Evolutionary conservation across 352 stramenopile species (phyloP).

Genomic region (Globisporangium acanthophoron): DNA sequence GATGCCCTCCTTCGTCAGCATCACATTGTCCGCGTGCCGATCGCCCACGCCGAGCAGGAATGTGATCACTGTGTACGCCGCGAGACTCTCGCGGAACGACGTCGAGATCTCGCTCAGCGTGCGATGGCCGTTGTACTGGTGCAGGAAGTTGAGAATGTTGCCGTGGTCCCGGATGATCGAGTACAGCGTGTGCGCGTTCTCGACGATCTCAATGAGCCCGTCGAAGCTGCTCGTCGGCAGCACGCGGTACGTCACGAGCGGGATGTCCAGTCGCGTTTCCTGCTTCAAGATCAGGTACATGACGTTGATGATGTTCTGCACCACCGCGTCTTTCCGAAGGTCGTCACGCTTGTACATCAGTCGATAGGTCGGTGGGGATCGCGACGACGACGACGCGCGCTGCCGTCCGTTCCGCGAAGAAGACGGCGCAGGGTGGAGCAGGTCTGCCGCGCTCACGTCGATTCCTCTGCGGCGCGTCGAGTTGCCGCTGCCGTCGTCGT

Average conservation of each 20-base stretch:
- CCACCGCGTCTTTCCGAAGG: slow-evolving; percentile 75
- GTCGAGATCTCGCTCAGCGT: slow-evolving; percentile 84
- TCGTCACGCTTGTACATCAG: slow-evolving; percentile 89
- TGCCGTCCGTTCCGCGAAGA: slow-evolving; percentile 11
- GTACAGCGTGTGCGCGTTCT: slow-evolving; percentile 82
- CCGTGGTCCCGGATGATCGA: slow-evolving; percentile 82
- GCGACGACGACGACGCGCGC: background rate
- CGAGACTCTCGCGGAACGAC: slow-evolving; percentile 89
- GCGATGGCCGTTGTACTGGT: slow-evolving; percentile 81
- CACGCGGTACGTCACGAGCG: slow-evolving; percentile 83
- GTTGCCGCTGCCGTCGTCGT: slow-evolving; percentile 26
- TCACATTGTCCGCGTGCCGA: slow-evolving; percentile 98
- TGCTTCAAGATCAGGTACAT: slow-evolving; percentile 87
- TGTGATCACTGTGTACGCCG: slow-evolving; percentile 99
- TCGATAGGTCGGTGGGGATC: slow-evolving; percentile 31
- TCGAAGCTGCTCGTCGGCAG: slow-evolving; percentile 81
- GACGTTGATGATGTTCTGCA: slow-evolving; percentile 88
- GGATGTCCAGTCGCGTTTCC: slow-evolving; percentile 74
- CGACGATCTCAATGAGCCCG: slow-evolving; percentile 82
- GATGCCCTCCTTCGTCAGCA: slow-evolving; percentile 94
- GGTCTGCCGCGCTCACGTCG: slow-evolving; percentile 4
- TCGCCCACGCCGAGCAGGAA: slow-evolving; percentile 99
- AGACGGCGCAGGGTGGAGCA: slow-evolving; percentile 18
- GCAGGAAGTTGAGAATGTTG: slow-evolving; percentile 80
- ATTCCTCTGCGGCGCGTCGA: slow-evolving; percentile 3